Conservation (phyloP, 192 early-diverging fungal genomes). For the Gonapodya sp. region DNA sequence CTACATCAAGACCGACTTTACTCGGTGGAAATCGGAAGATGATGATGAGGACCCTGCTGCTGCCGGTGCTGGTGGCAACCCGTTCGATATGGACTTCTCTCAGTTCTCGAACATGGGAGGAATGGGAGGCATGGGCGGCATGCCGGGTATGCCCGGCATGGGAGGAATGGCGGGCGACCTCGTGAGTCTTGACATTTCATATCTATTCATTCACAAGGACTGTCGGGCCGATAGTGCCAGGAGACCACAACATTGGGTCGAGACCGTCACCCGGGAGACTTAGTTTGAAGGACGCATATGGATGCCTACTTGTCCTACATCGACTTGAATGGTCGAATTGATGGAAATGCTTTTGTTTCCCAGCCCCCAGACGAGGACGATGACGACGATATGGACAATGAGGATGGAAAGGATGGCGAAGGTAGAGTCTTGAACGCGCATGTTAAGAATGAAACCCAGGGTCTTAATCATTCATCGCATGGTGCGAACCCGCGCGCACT, state of each 20-base stretch:
- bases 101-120: conserved; percentile 10
- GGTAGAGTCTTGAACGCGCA: neutral
- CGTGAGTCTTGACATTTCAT: too few relatives aligned
- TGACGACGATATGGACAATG: neutral
- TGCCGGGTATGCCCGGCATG: neutral
- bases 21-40: conserved; percentile 85
- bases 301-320: too few relatives aligned
- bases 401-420: conserved; percentile 1
- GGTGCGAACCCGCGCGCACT: neutral
- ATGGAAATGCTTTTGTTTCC: too few relatives aligned
- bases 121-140: neutral
- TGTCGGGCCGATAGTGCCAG: too few relatives aligned
- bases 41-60: conserved; percentile 72
- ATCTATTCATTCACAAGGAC: too few relatives aligned
- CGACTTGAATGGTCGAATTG: too few relatives aligned
- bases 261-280: too few relatives aligned
- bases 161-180: neutral
- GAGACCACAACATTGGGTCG: too few relatives aligned
- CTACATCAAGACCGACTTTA: conserved; percentile 87
- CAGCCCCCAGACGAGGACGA: neutral
- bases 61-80: conserved; percentile 13
- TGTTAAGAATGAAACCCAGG: neutral
- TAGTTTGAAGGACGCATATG: too few relatives aligned
- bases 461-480: neutral
- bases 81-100: conserved; percentile 9